phyloP scores from a whole-genome alignment of 2,329 filamentous ascomycete species.

The Apiospora arundinis region DNA sequence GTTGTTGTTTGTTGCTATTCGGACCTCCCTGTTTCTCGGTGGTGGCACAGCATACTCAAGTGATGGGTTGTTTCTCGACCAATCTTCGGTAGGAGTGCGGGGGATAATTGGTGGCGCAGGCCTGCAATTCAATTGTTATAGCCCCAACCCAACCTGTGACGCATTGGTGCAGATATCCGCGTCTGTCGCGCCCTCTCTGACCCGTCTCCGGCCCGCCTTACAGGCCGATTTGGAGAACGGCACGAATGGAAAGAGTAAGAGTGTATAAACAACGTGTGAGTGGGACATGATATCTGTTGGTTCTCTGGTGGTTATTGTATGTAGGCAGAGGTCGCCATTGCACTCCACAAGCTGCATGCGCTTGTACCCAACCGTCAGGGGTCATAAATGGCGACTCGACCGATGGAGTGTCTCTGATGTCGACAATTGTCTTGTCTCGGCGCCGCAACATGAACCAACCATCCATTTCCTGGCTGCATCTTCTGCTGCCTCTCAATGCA shows the following conservation, averaged over 20 bases:
- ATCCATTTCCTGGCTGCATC: not conserved
- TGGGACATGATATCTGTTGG: no score
- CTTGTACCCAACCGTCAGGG: no score
- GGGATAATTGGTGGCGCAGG: not conserved
- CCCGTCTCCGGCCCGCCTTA: not conserved
- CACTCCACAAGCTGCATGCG: no score
- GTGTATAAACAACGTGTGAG: no score
- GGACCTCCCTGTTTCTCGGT: not conserved
- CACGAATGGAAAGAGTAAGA: no score
- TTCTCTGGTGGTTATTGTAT: no score
- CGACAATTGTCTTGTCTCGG: not conserved
- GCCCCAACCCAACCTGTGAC: not conserved
- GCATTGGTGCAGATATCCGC: not conserved
- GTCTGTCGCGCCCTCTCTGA: not conserved
- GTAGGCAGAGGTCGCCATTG: no score
- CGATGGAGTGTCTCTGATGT: not conserved
- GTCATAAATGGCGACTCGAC: not conserved
- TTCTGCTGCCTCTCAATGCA: not conserved
- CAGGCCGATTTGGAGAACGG: not conserved
- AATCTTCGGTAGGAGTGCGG: not conserved
- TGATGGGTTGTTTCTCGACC: not conserved
- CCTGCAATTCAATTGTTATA: not conserved
- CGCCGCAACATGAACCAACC: not conserved
- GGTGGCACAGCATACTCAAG: conserved; percentile 2
- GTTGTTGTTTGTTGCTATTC: no score